Evolutionary conservation across 805 yeast species (phyloP), one percentile per base, ranked within the genome.

Genomic region (Komagataella mondaviorum): DNA sequence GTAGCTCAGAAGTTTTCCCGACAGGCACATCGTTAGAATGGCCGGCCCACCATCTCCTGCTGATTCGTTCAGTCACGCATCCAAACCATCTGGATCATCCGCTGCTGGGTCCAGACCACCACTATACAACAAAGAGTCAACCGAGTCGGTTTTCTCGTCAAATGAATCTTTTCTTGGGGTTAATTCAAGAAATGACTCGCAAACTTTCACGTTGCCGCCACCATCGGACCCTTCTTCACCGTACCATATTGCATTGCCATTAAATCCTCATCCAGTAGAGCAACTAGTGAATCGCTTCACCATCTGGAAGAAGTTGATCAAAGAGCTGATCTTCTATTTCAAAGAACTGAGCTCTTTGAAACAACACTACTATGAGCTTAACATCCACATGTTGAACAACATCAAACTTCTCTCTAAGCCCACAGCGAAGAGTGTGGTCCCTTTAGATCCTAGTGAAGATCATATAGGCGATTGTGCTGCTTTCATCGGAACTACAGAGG

Each of bases 241-340:
- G 1, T 67, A 62, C 52, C 65, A 64, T 55, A 54, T 61, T 23
- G 69, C 71, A 6, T 57, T 67, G 30, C 57, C 57, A 5, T 46
- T 47, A 30, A 65, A 64, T 43, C 68, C 70, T 18, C 59, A 60
- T 48, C 71, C 71, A 6, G 73, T 79, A 4, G 82, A 78, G 56
- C 72, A 73, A 24, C 63, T 78, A 55, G 77, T 79, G 36, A 71
- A 71, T 52, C 61, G 83, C 51, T 77, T 78, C 59, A 75, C 72
- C 52, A 77, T 80, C n/a, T 78, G 81, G 80, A 68, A 80, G 51
- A 70, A 71, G 60, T 70, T 77, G 51, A 69, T 78, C 55, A 77
- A 75, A 59, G 81, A 78, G 56, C 64, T 78, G 54, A 70, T 76
- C 23, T 69, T 69, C 55, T 78, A 78, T 57, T 70, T 78, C 54